Base-by-base conservation (phyloP, 176 grass and related monocot genomes). In the Melocanna baccifera region DNA sequence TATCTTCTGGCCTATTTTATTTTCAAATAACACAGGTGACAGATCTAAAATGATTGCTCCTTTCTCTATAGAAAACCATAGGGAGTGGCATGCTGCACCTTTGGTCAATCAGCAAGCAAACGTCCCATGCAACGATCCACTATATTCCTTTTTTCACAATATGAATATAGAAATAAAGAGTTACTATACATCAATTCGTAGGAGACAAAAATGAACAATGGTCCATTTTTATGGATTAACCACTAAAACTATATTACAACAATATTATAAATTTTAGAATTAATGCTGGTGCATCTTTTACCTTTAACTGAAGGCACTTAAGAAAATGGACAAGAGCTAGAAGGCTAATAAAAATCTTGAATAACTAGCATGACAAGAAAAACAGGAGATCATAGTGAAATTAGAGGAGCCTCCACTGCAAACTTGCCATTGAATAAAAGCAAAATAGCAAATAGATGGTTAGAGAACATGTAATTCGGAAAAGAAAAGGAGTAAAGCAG, bases 141-240 rank as follows among this genome's bases (percentile, higher is more conserved):
- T 85, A 52, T 77, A 55, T 69, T 89, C 34, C 16, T 75, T 75
- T 45, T 66, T 83, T 52, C n/a, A 14, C 25, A 52, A 43, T 70
- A 67, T 71, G 25, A 42, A 62, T 77, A 62, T 48, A 39, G 26
- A 83, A 71, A 51, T 22, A 69, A 4, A 62, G 7, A 76, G 68
- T 41, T 77, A 73, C 3, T 58, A 78, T 26, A 14, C 69, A 46
- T 10, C 25, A 46, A 66, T 23, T 67, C 9, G 2, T 11, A 71
- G 4, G 47, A 65, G 58, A 88, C 9, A 70, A 14, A 55, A 51
- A 18, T 78, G 34, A n/a, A 29, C 29, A 22, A 88, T 2, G 25
- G 14, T 65, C 39, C 18, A 39, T 73, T 52, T 65, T 14, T 48
- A 88, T 66, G 36, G 15, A 37, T 79, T 20, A 30, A 64, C 47